phyloP scores from a whole-genome alignment of 148 eudicot genomes.

The Fagopyrum homotropicum region DNA sequence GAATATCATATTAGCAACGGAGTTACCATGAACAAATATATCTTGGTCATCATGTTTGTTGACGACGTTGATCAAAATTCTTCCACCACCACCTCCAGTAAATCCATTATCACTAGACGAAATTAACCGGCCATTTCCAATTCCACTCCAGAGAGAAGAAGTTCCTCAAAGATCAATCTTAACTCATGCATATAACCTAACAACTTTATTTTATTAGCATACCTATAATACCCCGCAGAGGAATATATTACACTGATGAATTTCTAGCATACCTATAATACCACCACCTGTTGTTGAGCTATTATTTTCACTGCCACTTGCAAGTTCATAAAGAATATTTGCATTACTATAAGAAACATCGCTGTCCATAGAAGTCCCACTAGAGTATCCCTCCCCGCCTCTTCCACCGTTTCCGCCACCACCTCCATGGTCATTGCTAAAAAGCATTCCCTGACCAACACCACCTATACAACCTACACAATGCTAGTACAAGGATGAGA shows the following conservation, averaged over 20 bases:
- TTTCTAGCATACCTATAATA: constrained; percentile 54
- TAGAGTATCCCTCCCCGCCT: constrained; percentile 81
- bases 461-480: constrained; percentile 78
- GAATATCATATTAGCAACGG: not conserved
- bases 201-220: not conserved
- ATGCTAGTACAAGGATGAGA: not conserved
- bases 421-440: constrained; percentile 70
- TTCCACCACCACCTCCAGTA: too few relatives aligned
- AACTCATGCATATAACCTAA: not conserved
- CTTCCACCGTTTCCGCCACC: constrained; percentile 97
- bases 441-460: constrained; percentile 63
- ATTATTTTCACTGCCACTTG: constrained; percentile 86
- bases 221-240: too few relatives aligned
- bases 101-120: constrained; percentile 94
- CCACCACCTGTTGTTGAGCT: constrained; percentile 91
- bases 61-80: too few relatives aligned
- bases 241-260: not conserved
- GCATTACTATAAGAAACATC: constrained; percentile 70
- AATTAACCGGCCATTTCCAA: constrained; percentile 62
- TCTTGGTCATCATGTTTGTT: constrained; percentile 68
- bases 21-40: constrained; percentile 64
- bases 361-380: constrained; percentile 47
- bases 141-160: constrained; percentile 39
- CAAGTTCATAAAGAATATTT: constrained; percentile 90
- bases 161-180: not conserved